Evolutionary conservation across 1,284 basidiomycete genomes (phyloP).

Genomic region (Irpex sp.): DNA sequence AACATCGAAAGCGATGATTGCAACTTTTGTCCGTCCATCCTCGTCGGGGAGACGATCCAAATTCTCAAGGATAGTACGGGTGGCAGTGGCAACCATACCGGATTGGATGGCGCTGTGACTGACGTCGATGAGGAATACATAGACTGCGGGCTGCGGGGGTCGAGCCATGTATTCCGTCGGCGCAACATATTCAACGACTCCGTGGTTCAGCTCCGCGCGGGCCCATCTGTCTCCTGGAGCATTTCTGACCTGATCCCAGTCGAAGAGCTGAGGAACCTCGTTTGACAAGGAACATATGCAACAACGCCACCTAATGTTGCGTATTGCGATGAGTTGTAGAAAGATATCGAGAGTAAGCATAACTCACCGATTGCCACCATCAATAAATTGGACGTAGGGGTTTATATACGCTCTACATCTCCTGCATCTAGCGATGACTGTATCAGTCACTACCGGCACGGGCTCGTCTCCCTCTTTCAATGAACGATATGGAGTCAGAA

Average conservation of each 20-base stretch:
- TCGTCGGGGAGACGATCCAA: conserved; percentile 95
- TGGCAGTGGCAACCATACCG: conserved; percentile 98
- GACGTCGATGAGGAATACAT: conserved; percentile 97
- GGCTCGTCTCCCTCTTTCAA: conserved; percentile 72
- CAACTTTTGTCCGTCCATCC: conserved; percentile 89
- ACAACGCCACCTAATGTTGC: conserved; percentile 80
- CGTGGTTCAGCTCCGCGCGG: conserved; percentile 90
- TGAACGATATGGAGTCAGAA: conserved; percentile 91
- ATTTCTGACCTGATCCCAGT: conserved; percentile 95
- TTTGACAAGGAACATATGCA: conserved; percentile 99
- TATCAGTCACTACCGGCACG: conserved; percentile 89
- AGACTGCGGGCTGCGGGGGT: conserved; percentile 95
- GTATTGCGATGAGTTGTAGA: conserved; percentile 5
- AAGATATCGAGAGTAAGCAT: not conserved
- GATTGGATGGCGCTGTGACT: conserved; percentile 89
- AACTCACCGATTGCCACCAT: conserved; percentile 86
- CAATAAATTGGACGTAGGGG: conserved; percentile 97
- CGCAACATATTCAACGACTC: conserved; percentile 94
- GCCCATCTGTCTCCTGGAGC: conserved; percentile 95
- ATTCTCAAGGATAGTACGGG: conserved; percentile 92
- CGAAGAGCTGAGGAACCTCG: conserved; percentile 97
- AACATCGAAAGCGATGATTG: conserved; percentile 90
- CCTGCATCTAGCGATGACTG: conserved; percentile 95
- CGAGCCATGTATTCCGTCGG: conserved; percentile 99
- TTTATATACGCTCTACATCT: conserved; percentile 99